Evolutionary conservation across 148 eudicot species (phyloP), one percentile per base, ranked within the genome.

Genomic region (Heliamphora exappendiculata): DNA sequence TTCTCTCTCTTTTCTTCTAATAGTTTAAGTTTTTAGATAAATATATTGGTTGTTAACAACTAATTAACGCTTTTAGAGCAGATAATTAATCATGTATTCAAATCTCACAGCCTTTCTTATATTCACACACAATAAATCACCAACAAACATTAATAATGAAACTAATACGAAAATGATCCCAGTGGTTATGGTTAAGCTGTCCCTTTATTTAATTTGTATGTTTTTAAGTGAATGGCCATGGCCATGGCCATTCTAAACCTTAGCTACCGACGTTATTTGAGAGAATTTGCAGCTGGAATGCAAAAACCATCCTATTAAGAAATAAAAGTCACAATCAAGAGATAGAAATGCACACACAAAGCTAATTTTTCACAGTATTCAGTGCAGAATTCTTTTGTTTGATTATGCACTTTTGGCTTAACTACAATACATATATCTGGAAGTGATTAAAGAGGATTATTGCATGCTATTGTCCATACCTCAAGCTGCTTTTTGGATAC

Each of bases 101-200:
- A n/a, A n/a, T n/a, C n/a, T n/a, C n/a, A n/a, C n/a, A n/a, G n/a
- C n/a, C n/a, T n/a, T n/a, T n/a, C n/a, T n/a, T 57, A 53, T 7
- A 33, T 28, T 11, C 44, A 7, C n/a, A 34, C 62, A 29, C 14
- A 44, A 70, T 29, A 19, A 72, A 72, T 33, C 3, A 51, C 24
- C 75, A 14, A 33, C 37, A 28, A n/a, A n/a, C n/a, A 2, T 31
- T 4, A 12, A 11, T 60, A 9, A 11, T 28, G 3, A 55, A 11
- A 13, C 3, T 33, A 24, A 72, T 33, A 0, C 53, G 58, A 57
- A 33, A 72, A 53, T 34, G 28, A n/a, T n/a, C 9, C 33, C 37
- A 19, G 17, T 17, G 66, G 62, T 76, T 65, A 76, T 62, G 70
- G 78, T 67, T 76, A 67, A 54, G 63, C 65, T 54, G 66, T 76